Evolutionary conservation across 2,329 filamentous ascomycete genomes (phyloP).

Genomic region (Acephala macrosclerotiorum): DNA sequence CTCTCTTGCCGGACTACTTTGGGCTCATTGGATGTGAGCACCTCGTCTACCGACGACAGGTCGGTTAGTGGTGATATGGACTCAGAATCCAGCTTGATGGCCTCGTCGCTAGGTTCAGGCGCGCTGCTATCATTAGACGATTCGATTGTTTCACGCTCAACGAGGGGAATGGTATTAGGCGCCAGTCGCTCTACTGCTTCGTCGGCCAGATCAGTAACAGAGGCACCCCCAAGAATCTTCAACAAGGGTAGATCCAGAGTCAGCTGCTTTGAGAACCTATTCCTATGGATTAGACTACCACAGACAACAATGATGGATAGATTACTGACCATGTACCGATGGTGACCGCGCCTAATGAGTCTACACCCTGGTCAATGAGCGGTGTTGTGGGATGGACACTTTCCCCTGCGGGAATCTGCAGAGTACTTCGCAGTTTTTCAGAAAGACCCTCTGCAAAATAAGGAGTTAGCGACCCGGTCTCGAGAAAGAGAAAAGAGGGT

Average conservation of each 20-base stretch:
- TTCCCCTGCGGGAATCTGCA: slow-evolving; percentile 7
- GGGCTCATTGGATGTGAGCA: too few relatives aligned
- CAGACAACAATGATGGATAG: too few relatives aligned
- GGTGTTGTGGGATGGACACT: neutral
- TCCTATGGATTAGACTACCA: too few relatives aligned
- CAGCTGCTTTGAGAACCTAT: slow-evolving; percentile 22
- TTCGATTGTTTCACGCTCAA: neutral
- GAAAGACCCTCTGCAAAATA: slow-evolving; percentile 1
- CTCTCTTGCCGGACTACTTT: too few relatives aligned
- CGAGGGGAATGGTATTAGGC: slow-evolving; percentile 5
- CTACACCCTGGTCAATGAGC: slow-evolving; percentile 6
- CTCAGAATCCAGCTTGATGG: neutral
- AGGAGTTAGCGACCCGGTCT: too few relatives aligned
- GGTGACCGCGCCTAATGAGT: slow-evolving; percentile 1
- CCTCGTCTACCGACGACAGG: too few relatives aligned
- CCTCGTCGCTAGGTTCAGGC: too few relatives aligned
- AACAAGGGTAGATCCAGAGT: slow-evolving; percentile 16
- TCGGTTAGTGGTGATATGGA: neutral
- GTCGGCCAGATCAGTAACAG: slow-evolving; percentile 10
- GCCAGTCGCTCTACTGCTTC: slow-evolving; percentile 5
- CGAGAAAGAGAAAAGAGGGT: too few relatives aligned
- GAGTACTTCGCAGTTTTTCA: slow-evolving; percentile 2
- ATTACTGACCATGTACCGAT: slow-evolving; percentile 1
- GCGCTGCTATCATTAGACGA: too few relatives aligned
- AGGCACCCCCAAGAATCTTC: slow-evolving; percentile 14